Percentiles rank a stretch among this genome's conserved stretches.
Conservation (phyloP, 192 early-diverging fungal species). For the Funneliformis geosporum region DNA sequence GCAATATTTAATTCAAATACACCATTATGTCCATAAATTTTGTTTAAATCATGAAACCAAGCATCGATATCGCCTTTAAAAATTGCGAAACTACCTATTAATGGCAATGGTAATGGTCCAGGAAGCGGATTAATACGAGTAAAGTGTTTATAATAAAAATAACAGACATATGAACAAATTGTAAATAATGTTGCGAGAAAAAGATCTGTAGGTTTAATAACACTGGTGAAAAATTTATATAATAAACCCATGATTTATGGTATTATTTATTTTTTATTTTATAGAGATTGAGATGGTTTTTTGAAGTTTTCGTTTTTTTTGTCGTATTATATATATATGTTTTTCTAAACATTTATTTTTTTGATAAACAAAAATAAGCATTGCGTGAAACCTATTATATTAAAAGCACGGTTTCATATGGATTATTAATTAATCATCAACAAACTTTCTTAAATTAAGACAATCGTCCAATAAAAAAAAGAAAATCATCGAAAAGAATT, state of each 20-base stretch:
- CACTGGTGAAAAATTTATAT: not conserved
- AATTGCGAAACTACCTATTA: constrained; percentile 15
- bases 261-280: too few species aligned
- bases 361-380: too few species aligned
- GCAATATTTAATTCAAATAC: constrained; percentile 21
- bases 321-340: too few species aligned
- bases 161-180: not conserved
- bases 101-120: constrained; percentile 25
- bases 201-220: not conserved
- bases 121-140: constrained; percentile 17
- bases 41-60: constrained; percentile 5
- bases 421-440: too few species aligned
- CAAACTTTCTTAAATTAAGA: too few species aligned
- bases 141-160: constrained; percentile 26
- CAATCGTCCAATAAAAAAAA: too few species aligned
- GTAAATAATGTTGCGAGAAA: not conserved
- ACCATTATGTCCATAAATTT: constrained; percentile 11
- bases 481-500: too few species aligned
- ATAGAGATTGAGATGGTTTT: too few species aligned
- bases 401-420: too few species aligned
- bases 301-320: too few species aligned
- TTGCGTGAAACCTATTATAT: too few species aligned
- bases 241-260: constrained; percentile 5
- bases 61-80: constrained; percentile 8
- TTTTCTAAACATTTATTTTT: too few species aligned